A percentile compares a stretch with the other conserved stretches of the same genome.
Evolutionary conservation across 345 rosid species (phyloP).

Genomic region (Citrus unshiu): DNA sequence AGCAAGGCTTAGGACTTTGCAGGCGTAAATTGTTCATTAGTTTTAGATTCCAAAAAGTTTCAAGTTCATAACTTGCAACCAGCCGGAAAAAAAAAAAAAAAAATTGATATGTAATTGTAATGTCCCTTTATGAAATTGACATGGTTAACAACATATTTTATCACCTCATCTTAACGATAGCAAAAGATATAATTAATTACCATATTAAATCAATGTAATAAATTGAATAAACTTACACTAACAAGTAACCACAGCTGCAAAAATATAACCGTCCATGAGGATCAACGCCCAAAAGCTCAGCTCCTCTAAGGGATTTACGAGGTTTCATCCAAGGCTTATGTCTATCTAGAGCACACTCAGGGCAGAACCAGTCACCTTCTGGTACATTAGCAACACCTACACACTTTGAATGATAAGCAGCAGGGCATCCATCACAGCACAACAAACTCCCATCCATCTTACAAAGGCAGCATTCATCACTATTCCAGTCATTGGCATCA

Average conservation of each 20-base stretch:
- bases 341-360: conserved; percentile 78
- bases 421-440: conserved; percentile 99
- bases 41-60: background rate
- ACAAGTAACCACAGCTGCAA: conserved; percentile 77
- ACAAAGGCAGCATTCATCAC: conserved; percentile 90
- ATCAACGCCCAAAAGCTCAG: conserved; percentile 81
- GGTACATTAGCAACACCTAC: conserved; percentile 85
- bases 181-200: background rate
- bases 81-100: background rate
- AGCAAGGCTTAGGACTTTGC: background rate
- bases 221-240: conserved; percentile 74
- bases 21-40: background rate
- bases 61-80: background rate
- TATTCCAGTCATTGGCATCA: conserved; percentile 66
- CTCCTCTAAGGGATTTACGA: conserved; percentile 71
- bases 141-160: background rate
- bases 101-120: background rate
- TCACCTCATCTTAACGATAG: background rate
- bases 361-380: conserved; percentile 97
- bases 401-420: conserved; percentile 97
- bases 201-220: background rate
- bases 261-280: conserved; percentile 67
- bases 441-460: conserved; percentile 95
- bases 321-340: conserved; percentile 51
- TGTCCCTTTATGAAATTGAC: background rate